Evolutionary conservation across 495 filamentous ascomycete species (phyloP), one percentile per base, ranked within the genome.

Genomic region (Trichoderma asperelloides): DNA sequence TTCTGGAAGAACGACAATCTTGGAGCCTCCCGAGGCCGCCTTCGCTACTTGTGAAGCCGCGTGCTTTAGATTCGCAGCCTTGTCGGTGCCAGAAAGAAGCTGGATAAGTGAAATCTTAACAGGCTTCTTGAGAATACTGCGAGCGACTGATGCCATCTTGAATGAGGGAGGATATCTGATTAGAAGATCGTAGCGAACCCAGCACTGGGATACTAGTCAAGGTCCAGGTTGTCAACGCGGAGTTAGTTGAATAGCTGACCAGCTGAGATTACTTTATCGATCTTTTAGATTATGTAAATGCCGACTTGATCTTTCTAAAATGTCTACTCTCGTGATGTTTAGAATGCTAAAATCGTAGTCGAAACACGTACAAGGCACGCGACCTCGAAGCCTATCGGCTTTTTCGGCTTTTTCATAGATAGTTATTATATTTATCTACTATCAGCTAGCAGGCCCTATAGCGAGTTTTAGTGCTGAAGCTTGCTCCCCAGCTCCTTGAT

Each of bases 101-200:
- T 96, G 92, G 66, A 95, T 82, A 71, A 92, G 80, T 16, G 90
- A 89, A n/a, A 96, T 80, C 79, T 91, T 96, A 66, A 93, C 77
- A 18, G 90, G 87, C 70, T 91, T 80, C 74, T 89, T 86, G 69
- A 96, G 81, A 33, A 81, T 72, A 21, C 88, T 78, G 16, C 80
- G 69, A 60, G 82, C 25, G 9, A 30, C 11, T 18, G 55, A 60
- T 27, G 55, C 55, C 55, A 60, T 60, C 11, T 30, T 60, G 55
- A 30, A 30, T 13, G 49, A 60, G 25, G n/a, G 11, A 2, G 55
- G n/a, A 23, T 9, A 21, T 51, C 18, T 18, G 11, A 6, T 51
- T 25, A 21, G 41, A 45, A 2, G n/a, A 25, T 51, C 30, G 30
- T 37, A 37, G 33, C 33, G 33, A 37, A 7, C 33, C 33, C 5